Evolutionary conservation across 805 yeast genomes (phyloP), one percentile per base, ranked within the genome.

Genomic region (Debaryomyces maramus): DNA sequence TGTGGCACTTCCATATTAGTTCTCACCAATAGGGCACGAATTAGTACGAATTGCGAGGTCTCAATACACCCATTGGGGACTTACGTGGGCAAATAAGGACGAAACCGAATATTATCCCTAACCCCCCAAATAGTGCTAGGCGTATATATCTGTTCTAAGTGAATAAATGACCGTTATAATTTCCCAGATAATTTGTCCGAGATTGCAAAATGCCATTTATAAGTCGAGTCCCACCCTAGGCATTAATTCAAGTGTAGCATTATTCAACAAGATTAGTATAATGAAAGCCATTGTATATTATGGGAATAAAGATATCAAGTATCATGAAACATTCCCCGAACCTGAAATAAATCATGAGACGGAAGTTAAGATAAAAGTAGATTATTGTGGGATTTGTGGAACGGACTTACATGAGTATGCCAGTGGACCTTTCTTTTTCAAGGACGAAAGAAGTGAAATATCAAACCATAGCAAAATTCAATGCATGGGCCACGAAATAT

Each of bases 321-420:
- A 3, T 10, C 11, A 13, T 6, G 28, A 24, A 24, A n/a, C 28
- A 2, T 24, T n/a, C 13, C 28, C 28, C 11, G 28, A 24, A 5
- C 28, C 28, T 7, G 4, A 24, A n/a, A 24, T 24, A n/a, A 24
- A 24, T 10, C 28, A 80, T 46, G 28, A 5, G 13, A 8, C 4
- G 6, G 28, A 24, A 24, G 71, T 80, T 19, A 83, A 78, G 49
- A 65, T 81, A 36, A 78, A 78, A 55, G 69, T 78, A 37, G 77
- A 75, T 46, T 75, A 76, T 46, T 80, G 85, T 59, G 86, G 86
- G 52, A 65, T 81, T 23, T 81, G 87, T 57, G 84, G 83, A 18
- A 69, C 80, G 6, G 87, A 81, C 48, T 63, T 75, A 36, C 84
- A 80, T 52, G 69, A 81, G 55, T 80, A 66, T 48, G 47, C 61